Conservation (phyloP, 257 asterid genomes). For the Thymus quinquecostatus region DNA sequence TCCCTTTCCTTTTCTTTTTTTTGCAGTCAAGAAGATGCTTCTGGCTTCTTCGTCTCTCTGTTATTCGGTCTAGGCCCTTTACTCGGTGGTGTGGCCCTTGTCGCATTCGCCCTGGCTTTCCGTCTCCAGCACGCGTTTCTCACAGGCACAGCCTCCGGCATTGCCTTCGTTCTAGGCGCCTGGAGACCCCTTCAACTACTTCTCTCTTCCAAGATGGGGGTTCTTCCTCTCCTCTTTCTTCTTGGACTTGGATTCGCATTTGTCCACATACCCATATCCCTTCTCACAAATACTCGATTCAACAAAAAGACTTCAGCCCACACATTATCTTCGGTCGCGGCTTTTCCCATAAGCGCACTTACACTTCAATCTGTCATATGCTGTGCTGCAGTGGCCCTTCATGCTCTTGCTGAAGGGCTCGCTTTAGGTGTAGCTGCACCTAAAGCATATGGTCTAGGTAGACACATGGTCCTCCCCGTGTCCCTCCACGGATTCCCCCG, state of each 20-base stretch:
- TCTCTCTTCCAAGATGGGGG: constrained; percentile 68
- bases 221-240: constrained; percentile 60
- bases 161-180: constrained; percentile 80
- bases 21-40: constrained; percentile 91
- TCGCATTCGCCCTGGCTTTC: constrained; percentile 79
- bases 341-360: constrained; percentile 64
- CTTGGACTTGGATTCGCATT: constrained; percentile 57
- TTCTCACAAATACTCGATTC: constrained; percentile 50
- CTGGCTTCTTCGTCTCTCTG: constrained; percentile 86
- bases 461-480: constrained; percentile 96
- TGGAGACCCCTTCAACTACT: constrained; percentile 95
- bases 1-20: background rate
- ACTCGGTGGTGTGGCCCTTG: constrained; percentile 82
- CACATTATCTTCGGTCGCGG: constrained; percentile 50
- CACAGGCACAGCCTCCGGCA: constrained; percentile 89
- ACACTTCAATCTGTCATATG: constrained; percentile 80
- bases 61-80: constrained; percentile 91
- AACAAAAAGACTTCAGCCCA: constrained; percentile 68
- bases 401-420: constrained; percentile 91
- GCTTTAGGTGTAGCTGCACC: constrained; percentile 99
- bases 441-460: constrained; percentile 91
- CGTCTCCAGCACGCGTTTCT: constrained; percentile 90
- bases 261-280: constrained; percentile 55
- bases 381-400: constrained; percentile 77
- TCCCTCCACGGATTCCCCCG: constrained; percentile 94